Evolutionary conservation across 129 eudicot species (phyloP).

Genomic region (Arctium lappa): DNA sequence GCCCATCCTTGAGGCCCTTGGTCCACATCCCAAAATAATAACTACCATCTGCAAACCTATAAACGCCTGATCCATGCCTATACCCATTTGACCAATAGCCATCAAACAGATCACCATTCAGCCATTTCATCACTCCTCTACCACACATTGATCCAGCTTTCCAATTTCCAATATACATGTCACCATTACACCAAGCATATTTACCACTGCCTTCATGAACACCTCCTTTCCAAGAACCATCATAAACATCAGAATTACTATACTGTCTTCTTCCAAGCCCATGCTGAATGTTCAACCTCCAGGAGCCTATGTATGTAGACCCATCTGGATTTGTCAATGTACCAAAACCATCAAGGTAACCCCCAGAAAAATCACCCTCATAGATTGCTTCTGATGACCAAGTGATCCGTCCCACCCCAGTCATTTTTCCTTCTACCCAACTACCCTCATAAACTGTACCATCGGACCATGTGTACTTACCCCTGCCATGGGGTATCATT

Average conservation of each 20-base stretch:
- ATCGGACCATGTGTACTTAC: slow-evolving; percentile 71
- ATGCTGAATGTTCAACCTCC: slow-evolving; percentile 72
- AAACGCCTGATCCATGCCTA: slow-evolving; percentile 74
- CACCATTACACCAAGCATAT: slow-evolving; percentile 64
- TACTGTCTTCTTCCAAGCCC: slow-evolving; percentile 76
- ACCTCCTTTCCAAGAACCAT: slow-evolving; percentile 87
- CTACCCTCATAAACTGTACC: slow-evolving; percentile 76
- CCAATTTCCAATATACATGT: slow-evolving; percentile 74
- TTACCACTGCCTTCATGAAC: slow-evolving; percentile 74
- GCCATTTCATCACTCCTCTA: slow-evolving; percentile 82
- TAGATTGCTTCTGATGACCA: slow-evolving; percentile 65
- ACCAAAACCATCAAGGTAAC: slow-evolving; percentile 78
- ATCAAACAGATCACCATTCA: slow-evolving; percentile 74
- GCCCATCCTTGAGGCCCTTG: slow-evolving; percentile 77
- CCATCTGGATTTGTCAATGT: slow-evolving; percentile 49
- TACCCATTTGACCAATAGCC: slow-evolving; percentile 74
- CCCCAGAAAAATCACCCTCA: slow-evolving; percentile 76
- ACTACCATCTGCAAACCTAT: slow-evolving; percentile 79
- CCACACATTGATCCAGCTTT: slow-evolving; percentile 73
- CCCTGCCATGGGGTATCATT: slow-evolving; percentile 67
- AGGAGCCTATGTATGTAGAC: slow-evolving; percentile 56
- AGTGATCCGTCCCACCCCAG: slow-evolving; percentile 57
- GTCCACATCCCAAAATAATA: slow-evolving; percentile 85
- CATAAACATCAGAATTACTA: slow-evolving; percentile 60
- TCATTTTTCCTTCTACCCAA: slow-evolving; percentile 85